Evolutionary conservation across 2,329 filamentous ascomycete species (phyloP).

Genomic region (Mycosphaerelloides madeirae): DNA sequence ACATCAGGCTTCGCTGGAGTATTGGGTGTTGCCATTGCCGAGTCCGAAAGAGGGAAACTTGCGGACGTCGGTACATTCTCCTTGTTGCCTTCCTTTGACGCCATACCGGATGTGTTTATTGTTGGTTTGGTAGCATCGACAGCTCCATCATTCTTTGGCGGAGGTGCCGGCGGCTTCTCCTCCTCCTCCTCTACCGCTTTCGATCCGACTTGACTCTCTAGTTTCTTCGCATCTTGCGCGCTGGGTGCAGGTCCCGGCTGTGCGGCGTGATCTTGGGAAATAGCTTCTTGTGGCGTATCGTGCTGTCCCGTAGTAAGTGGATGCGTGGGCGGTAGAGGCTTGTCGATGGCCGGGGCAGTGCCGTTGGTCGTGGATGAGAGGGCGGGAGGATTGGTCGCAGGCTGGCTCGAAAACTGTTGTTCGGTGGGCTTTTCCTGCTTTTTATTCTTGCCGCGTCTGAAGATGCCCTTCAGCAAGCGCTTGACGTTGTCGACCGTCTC

Average conservation of each 20-base stretch:
- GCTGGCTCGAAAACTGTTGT: constrained; percentile 7
- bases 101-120: not conserved
- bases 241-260: not conserved
- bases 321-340: constrained; percentile 16
- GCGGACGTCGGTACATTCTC: constrained; percentile 3
- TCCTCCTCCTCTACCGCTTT: constrained; percentile 11
- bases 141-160: constrained; percentile 16
- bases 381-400: constrained; percentile 2
- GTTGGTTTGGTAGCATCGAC: not conserved
- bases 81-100: not conserved
- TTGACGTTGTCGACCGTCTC: constrained; percentile 24
- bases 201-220: constrained; percentile 6
- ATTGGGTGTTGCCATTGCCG: not conserved
- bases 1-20: not conserved
- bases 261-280: constrained; percentile 2
- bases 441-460: constrained; percentile 19
- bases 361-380: constrained; percentile 1
- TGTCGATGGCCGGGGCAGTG: constrained; percentile 17
- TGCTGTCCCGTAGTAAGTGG: constrained; percentile 2
- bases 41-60: not conserved
- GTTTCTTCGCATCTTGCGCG: constrained; percentile 4
- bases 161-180: constrained; percentile 15
- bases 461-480: constrained; percentile 19
- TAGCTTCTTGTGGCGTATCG: constrained; percentile 4
- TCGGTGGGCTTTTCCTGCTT: constrained; percentile 12